A percentile compares a stretch with the other conserved stretches of the same genome.
These are phyloP conservation scores for Trichopus zeylanicus DNA, from an alignment of 116 monocot genomes.

Conservation along the genomic window DNA sequence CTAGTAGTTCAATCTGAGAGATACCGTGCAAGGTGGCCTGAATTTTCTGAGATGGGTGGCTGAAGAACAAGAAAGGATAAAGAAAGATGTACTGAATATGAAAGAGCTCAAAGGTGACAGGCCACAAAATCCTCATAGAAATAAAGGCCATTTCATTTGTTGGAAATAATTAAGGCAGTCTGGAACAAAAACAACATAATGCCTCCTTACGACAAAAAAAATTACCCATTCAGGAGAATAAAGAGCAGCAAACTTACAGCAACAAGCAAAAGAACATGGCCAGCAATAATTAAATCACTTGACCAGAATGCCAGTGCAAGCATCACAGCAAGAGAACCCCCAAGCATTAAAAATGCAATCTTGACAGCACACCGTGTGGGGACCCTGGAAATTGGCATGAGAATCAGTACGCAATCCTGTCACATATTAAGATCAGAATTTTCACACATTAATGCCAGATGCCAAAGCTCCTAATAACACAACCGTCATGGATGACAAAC, in stretches of 20 bases:
- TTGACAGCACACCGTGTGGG: conserved; percentile 81
- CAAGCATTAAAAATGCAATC: conserved; percentile 65
- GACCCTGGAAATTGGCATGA: conserved; percentile 28
- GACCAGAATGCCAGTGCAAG: conserved; percentile 77
- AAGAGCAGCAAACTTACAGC: conserved; percentile 53
- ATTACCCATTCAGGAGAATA: conserved; percentile 69
- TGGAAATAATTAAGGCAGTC: too few relatives aligned
- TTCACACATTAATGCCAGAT: conserved; percentile 78
- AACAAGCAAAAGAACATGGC: conserved; percentile 69
- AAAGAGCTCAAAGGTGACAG: too few relatives aligned
- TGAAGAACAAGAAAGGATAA: too few relatives aligned
- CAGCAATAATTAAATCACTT: conserved; percentile 54
- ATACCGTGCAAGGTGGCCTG: too few relatives aligned
- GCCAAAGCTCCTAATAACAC: conserved; percentile 85
- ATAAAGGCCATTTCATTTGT: too few relatives aligned
- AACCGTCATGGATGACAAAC: conserved; percentile 65
- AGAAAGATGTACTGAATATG: too few relatives aligned
- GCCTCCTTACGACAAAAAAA: background rate
- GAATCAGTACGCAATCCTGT: background rate
- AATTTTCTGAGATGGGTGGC: too few relatives aligned
- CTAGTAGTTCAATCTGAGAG: too few relatives aligned
- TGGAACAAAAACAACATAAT: too few relatives aligned
- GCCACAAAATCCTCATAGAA: too few relatives aligned
- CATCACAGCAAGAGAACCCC: conserved; percentile 60
- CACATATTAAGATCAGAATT: background rate